phyloP scores from a whole-genome alignment of 768 basidiomycete species.

The Porpolomopsis calyptriformis region DNA sequence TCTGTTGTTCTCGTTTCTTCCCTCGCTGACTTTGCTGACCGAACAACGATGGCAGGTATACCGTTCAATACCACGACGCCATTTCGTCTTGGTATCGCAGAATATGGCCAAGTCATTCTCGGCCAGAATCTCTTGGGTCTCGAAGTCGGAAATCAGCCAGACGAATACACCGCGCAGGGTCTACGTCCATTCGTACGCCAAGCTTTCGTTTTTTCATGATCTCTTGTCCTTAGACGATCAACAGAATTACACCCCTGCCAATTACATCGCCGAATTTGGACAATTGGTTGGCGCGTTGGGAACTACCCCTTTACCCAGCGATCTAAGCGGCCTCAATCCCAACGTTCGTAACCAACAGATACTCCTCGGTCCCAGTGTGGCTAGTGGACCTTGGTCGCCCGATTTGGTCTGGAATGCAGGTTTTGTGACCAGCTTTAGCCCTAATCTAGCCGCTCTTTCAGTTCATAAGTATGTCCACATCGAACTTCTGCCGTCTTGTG shows the following conservation, averaged over 20 bases:
- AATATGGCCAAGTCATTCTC: constrained; percentile 48
- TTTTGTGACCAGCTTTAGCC: constrained; percentile 33
- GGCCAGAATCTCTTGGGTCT: constrained; percentile 55
- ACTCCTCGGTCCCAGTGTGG: constrained; percentile 57
- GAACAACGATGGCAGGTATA: not conserved
- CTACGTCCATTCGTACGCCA: constrained; percentile 14
- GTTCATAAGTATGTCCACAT: constrained; percentile 42
- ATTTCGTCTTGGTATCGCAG: constrained; percentile 44
- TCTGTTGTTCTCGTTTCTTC: constrained; percentile 13
- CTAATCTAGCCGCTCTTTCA: constrained; percentile 33
- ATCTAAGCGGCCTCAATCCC: constrained; percentile 10
- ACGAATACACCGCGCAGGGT: constrained; percentile 43
- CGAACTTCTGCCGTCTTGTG: no score
- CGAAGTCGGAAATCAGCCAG: constrained; percentile 71
- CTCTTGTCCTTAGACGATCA: no score
- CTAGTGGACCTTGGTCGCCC: constrained; percentile 41
- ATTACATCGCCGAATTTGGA: constrained; percentile 44
- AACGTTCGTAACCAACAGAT: constrained; percentile 28
- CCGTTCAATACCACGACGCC: constrained; percentile 44
- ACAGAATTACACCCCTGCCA: constrained; percentile 26
- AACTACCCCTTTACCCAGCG: constrained; percentile 13
- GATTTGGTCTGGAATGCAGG: constrained; percentile 39
- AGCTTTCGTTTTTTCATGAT: no score
- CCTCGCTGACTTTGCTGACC: no score
- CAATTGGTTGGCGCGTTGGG: constrained; percentile 28